These are phyloP conservation scores for Acacia concinna DNA, from an alignment of 331 rosid genomes.

Conservation along the genomic window DNA sequence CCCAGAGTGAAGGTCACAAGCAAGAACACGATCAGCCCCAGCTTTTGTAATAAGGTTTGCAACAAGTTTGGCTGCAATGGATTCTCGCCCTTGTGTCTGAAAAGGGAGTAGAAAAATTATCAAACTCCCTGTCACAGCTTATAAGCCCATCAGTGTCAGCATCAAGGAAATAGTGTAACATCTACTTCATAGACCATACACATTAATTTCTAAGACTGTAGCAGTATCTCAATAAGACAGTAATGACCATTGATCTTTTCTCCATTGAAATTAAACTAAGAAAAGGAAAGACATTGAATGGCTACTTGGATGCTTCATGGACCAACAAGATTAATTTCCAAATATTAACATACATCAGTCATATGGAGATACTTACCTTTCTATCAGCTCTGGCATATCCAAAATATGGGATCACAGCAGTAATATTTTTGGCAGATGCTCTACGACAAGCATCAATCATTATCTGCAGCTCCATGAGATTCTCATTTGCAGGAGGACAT, in stretches of 20 bases:
- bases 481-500: conserved; percentile 93
- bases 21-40: conserved; percentile 97
- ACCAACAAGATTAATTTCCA: conserved; percentile 9
- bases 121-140: conserved; percentile 6
- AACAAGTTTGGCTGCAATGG: conserved; percentile 95
- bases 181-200: neutral
- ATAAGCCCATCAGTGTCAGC: neutral
- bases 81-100: conserved; percentile 95
- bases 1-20: conserved; percentile 99
- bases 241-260: neutral
- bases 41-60: conserved; percentile 94
- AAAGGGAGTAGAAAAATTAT: neutral
- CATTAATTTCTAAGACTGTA: neutral
- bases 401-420: conserved; percentile 96
- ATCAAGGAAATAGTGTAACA: neutral
- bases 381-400: conserved; percentile 99
- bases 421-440: conserved; percentile 88
- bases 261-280: neutral
- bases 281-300: neutral
- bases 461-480: conserved; percentile 87
- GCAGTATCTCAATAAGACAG: neutral
- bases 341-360: neutral
- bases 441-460: conserved; percentile 97
- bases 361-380: conserved; percentile 56
- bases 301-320: conserved; percentile 1